Evolutionary conservation across 2,329 filamentous ascomycete species (phyloP), one percentile per base, ranked within the genome.

Genomic region (Emergomyces orientalis): DNA sequence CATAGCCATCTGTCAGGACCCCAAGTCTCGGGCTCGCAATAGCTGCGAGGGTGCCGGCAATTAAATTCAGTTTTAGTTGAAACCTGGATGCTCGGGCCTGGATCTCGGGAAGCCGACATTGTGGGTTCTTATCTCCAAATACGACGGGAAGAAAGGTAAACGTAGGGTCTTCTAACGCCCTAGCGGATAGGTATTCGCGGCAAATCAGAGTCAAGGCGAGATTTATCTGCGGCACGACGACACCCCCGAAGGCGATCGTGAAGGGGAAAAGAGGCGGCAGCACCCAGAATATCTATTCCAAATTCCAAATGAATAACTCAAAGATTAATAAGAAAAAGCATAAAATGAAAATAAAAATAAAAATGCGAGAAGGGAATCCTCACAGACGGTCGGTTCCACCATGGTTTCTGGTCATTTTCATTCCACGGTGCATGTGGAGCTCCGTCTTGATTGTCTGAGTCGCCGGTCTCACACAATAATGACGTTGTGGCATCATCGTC

Each of bases 141-240:
- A 89, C 71, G 3, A 92, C 81, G 0, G 89, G 88, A 0, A 82
- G 72, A 71, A 87, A 82, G 7, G 80, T 80, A 67, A 85, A 84
- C 32, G 75, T 78, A 0, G 88, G 86, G 65, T 90, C 81, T 9
- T 75, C 67, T 3, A 81, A 72, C 8, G 83, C 80, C 72, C 83
- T 78, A 69, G 95, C 88, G 30, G 86, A 82, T 67, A 94, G 88
- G 75, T 96, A 95, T 65, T 89, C 83, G 65, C 86, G 84, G 75
- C 94, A 99, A 60, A 97, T 85, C 34, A 99, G 81, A 63, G 87
- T 83, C 65, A 96, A 81, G 65, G 96, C 90, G 76, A 97, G 78
- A 71, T 96, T 96, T 65, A 96, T 81, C 73, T 89, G 94, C 11
- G 93, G 92, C 9, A 97, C 90, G 8, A 94, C 80, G 7, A 90